A percentile compares a stretch with the other conserved stretches of the same genome.
Conservation (phyloP, 805 yeast genomes). For the Pichia nanzhaoensis region DNA sequence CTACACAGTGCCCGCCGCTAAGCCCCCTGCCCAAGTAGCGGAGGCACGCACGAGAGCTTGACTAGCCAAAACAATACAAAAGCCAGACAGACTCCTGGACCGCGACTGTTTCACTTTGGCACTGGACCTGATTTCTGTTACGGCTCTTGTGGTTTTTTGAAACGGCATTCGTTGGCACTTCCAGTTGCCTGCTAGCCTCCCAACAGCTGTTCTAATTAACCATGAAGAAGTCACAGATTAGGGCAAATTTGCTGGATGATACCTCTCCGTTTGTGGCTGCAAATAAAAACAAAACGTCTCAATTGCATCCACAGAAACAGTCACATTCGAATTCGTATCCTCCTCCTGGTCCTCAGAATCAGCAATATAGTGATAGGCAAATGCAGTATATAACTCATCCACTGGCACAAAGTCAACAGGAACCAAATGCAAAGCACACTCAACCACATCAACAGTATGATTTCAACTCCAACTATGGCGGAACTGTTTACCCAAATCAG, state of each 20-base stretch:
- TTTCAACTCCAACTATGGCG: neutral
- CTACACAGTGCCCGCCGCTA: no score
- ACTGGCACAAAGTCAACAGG: neutral
- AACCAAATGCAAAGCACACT: neutral
- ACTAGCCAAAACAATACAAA: no score
- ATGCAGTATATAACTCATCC: conserved; percentile 6
- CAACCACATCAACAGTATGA: neutral
- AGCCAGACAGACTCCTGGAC: no score
- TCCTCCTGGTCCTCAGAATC: neutral
- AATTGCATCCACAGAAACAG: neutral
- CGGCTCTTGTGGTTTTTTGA: no score
- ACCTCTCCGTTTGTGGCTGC: conserved; percentile 7
- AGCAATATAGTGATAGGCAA: neutral
- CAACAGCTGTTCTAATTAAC: neutral
- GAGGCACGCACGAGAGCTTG: no score
- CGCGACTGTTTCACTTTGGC: no score
- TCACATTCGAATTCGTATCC: no score
- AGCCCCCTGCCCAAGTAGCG: no score
- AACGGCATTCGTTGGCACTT: no score
- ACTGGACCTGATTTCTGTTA: no score
- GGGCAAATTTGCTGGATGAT: conserved; percentile 23
- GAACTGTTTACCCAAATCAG: conserved; percentile 3
- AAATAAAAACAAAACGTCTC: neutral
- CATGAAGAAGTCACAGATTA: conserved; percentile 21
- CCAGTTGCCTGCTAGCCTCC: neutral